Evolutionary conservation across 768 basidiomycete genomes (phyloP).

Genomic region (Leccinum pellstonianum): DNA sequence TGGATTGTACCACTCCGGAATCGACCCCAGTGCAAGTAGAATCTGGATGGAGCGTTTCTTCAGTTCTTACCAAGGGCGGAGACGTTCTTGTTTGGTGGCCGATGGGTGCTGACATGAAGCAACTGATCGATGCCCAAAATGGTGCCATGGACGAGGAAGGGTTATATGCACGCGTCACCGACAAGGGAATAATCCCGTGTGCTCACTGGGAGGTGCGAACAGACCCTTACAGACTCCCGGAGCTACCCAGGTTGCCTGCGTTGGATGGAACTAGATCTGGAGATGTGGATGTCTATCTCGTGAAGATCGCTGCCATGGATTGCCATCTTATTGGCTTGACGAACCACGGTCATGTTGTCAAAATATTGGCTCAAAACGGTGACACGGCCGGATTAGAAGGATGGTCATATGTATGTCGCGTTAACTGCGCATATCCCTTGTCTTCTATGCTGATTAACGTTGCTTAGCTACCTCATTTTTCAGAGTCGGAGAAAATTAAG

Average conservation of each 20-base stretch:
- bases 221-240: constrained; percentile 58
- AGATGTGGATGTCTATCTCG: constrained; percentile 45
- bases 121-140: constrained; percentile 39
- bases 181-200: constrained; percentile 55
- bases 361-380: constrained; percentile 46
- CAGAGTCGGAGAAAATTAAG: constrained; percentile 54
- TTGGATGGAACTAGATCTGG: constrained; percentile 32
- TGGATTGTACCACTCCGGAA: constrained; percentile 43
- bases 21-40: constrained; percentile 61
- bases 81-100: constrained; percentile 80
- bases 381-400: constrained; percentile 41
- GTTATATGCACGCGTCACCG: constrained; percentile 31
- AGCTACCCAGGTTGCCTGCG: constrained; percentile 59
- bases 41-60: constrained; percentile 82
- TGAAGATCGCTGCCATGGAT: constrained; percentile 82
- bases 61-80: constrained; percentile 68
- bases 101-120: constrained; percentile 42
- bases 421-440: not conserved
- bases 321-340: constrained; percentile 76
- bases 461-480: constrained; percentile 69
- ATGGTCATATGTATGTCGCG: constrained; percentile 72
- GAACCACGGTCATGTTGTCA: constrained; percentile 73
- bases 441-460: not conserved
- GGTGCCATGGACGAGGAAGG: constrained; percentile 44
- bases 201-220: constrained; percentile 53